Conservation (phyloP, 306 rosid genomes). For the Vicia sativa region DNA sequence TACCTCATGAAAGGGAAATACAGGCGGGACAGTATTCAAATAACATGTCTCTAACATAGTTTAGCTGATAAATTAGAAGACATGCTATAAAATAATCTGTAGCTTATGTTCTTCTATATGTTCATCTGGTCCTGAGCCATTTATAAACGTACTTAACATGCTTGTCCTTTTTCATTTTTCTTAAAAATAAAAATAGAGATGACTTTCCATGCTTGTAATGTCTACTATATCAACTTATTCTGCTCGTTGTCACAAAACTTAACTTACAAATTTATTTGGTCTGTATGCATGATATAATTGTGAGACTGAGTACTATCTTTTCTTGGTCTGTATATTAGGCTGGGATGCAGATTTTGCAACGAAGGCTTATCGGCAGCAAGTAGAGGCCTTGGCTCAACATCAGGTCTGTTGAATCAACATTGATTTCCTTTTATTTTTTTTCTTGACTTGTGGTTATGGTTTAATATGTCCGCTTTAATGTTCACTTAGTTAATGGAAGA, state of each 20-base stretch:
- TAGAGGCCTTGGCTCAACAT: constrained; percentile 92
- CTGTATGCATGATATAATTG: constrained; percentile 23
- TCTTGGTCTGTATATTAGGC: constrained; percentile 49
- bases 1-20: constrained; percentile 27
- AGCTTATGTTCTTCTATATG: constrained; percentile 20
- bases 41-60: constrained; percentile 11
- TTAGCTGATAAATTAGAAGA: constrained; percentile 9
- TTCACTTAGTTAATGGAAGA: constrained; percentile 86
- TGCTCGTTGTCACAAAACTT: constrained; percentile 23
- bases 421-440: constrained; percentile 5
- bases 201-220: constrained; percentile 10
- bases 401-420: constrained; percentile 59
- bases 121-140: constrained; percentile 12
- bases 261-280: constrained; percentile 27
- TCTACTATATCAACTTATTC: constrained; percentile 22
- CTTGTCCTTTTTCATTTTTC: constrained; percentile 6
- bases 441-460: background rate
- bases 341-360: constrained; percentile 99
- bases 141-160: background rate
- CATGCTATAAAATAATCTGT: constrained; percentile 6
- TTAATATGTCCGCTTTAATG: constrained; percentile 32
- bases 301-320: constrained; percentile 38
- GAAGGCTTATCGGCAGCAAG: constrained; percentile 96
- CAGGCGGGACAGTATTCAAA: constrained; percentile 10
- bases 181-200: constrained; percentile 3